Conservation (phyloP, 1,139 yeast species). For the Diutina ranongensis region DNA sequence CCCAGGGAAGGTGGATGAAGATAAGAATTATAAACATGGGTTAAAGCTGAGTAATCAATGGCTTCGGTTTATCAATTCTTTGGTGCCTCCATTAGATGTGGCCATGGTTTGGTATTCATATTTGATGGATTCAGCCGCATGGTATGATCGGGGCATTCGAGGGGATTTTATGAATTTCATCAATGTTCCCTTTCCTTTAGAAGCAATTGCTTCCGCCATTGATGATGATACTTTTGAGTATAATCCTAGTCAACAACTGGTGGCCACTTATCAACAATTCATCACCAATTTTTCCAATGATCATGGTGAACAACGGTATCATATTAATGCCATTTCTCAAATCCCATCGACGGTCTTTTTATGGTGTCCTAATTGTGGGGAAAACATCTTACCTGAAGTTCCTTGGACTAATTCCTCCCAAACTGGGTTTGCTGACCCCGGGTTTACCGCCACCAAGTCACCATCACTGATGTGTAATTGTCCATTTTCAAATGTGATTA, state of each 20-base stretch:
- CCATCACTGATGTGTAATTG: neutral
- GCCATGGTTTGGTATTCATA: constrained; percentile 3
- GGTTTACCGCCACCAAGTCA: neutral
- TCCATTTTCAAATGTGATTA: neutral
- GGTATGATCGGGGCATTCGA: constrained; percentile 5
- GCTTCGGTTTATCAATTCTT: neutral
- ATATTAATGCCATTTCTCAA: neutral
- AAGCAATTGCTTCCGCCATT: constrained; percentile 3
- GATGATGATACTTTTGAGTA: neutral
- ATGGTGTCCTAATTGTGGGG: constrained; percentile 6
- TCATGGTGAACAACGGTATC: neutral
- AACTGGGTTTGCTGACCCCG: constrained; percentile 4
- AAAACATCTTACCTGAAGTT: neutral
- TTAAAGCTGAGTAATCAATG: neutral
- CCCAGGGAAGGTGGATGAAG: constrained; percentile 2
- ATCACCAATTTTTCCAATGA: neutral
- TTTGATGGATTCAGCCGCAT: neutral
- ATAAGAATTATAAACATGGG: neutral
- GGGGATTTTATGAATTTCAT: constrained; percentile 5
- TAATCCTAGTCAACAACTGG: neutral
- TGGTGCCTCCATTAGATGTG: constrained; percentile 4
- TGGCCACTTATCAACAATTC: neutral
- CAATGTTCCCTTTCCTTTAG: neutral
- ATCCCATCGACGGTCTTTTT: neutral
- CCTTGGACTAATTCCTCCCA: neutral